These are phyloP conservation scores for Colletotrichum acutatum DNA, from an alignment of 2,329 filamentous ascomycete genomes.

Conservation along the genomic window DNA sequence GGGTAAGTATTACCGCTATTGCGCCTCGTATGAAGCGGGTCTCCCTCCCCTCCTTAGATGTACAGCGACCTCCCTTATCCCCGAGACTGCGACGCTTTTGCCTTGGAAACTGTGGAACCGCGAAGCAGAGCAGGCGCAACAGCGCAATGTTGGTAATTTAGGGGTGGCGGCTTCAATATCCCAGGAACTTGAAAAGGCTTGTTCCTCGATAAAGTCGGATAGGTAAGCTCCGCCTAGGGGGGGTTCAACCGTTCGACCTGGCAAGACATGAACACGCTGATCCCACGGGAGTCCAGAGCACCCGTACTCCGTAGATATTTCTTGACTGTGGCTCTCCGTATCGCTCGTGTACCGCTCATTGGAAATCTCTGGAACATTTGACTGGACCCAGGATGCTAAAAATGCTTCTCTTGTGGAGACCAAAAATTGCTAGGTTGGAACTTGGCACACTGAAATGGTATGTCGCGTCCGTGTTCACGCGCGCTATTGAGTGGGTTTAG, in stretches of 20 bases:
- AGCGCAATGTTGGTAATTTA: not conserved
- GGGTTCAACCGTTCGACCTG: not conserved
- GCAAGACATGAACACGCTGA: not conserved
- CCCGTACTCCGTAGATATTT: not conserved
- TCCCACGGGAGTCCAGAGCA: not conserved
- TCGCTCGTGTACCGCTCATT: not conserved
- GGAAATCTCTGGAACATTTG: slow-evolving; percentile 1
- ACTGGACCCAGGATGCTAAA: slow-evolving; percentile 13
- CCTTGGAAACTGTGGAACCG: not conserved
- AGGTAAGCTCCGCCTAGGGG: not conserved
- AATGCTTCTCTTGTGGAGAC: slow-evolving; percentile 29
- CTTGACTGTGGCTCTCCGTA: not conserved
- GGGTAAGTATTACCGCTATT: not conserved
- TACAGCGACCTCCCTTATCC: not conserved
- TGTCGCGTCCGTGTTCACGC: slow-evolving; percentile 1
- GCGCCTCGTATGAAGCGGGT: slow-evolving; percentile 34
- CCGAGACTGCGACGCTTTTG: not conserved
- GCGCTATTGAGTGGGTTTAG: slow-evolving; percentile 6
- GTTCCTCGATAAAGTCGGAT: not conserved
- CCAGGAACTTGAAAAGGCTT: not conserved
- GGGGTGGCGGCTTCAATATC: no score
- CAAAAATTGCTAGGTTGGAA: not conserved
- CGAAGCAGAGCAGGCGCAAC: not conserved
- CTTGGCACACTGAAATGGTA: not conserved
- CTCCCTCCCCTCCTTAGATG: not conserved